These are phyloP conservation scores for Talaromyces sp. DNA, from an alignment of 2,329 filamentous ascomycete genomes.

Conservation along the genomic window DNA sequence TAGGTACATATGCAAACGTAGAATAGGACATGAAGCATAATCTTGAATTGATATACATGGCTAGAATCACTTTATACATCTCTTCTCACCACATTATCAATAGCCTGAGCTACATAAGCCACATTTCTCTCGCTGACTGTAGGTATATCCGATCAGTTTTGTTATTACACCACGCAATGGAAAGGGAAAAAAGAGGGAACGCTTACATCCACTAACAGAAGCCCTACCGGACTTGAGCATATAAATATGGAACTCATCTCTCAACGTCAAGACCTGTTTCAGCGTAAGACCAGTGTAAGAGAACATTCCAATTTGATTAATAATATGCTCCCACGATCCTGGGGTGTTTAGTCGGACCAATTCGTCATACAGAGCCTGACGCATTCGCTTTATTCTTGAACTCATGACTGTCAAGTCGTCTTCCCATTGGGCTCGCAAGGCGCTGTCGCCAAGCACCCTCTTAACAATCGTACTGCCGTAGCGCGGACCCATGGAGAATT, in stretches of 20 bases:
- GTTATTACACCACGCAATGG: not conserved
- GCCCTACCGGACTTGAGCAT: conserved; percentile 37
- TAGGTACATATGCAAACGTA: not conserved
- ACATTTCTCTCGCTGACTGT: conserved; percentile 39
- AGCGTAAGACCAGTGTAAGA: conserved; percentile 59
- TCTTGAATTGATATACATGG: not conserved
- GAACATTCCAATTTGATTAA: conserved; percentile 86
- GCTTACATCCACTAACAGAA: conserved; percentile 38
- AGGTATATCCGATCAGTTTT: not conserved
- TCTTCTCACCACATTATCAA: conserved; percentile 35
- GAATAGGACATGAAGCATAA: not conserved
- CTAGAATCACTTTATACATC: conserved; percentile 15
- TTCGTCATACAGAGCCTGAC: conserved; percentile 68
- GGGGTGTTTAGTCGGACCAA: conserved; percentile 80
- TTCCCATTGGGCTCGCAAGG: conserved; percentile 83
- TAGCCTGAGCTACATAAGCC: conserved; percentile 35
- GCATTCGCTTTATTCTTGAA: conserved; percentile 88
- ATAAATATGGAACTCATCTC: conserved; percentile 42
- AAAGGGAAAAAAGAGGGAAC: not conserved
- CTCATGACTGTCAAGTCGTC: conserved; percentile 86
- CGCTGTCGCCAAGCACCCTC: conserved; percentile 70
- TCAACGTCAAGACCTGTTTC: conserved; percentile 39
- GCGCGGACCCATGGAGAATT: conserved; percentile 57
- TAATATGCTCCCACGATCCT: conserved; percentile 96
- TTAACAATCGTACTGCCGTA: conserved; percentile 84